A percentile compares a stretch with the other conserved stretches of the same genome.
Evolutionary conservation across 1,284 basidiomycete species (phyloP).

Genomic region (Ustilago nuda): DNA sequence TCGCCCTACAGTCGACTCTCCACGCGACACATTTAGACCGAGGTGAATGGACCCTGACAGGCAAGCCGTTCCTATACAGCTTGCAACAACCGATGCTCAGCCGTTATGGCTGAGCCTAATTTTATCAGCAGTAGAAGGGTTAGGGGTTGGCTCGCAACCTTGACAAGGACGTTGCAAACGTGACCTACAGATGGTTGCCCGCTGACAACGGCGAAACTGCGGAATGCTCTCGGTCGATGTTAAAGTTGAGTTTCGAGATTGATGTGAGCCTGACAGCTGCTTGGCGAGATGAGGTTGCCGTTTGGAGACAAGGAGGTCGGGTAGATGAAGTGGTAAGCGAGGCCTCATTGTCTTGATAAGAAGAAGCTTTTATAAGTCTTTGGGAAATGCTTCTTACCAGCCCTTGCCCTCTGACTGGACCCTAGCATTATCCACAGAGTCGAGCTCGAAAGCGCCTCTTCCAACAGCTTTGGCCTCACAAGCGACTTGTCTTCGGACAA

Average conservation of each 20-base stretch:
- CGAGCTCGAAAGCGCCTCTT: too few species aligned
- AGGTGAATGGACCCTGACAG: slow-evolving; percentile 1
- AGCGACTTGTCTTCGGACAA: background rate
- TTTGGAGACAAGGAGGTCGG: background rate
- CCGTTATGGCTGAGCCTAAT: background rate
- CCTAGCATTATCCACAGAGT: too few species aligned
- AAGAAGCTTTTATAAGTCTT: too few species aligned
- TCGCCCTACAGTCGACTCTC: background rate
- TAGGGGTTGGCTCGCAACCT: background rate
- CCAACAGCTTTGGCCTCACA: too few species aligned
- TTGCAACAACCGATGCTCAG: background rate
- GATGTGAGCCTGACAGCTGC: background rate
- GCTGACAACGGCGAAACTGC: background rate
- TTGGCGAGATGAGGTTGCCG: background rate
- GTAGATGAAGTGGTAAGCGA: background rate
- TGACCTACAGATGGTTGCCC: background rate
- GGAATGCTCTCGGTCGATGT: slow-evolving; percentile 1
- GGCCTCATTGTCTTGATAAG: background rate
- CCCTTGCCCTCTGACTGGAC: too few species aligned
- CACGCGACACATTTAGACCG: slow-evolving; percentile 3
- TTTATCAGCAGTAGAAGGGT: background rate
- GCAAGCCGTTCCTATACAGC: background rate
- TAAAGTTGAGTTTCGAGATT: slow-evolving; percentile 4
- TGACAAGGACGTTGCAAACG: background rate
- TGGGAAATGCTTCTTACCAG: too few species aligned